These are phyloP conservation scores for Proteromonas lacertae DNA, from an alignment of 352 stramenopile species.

Conservation along the genomic window DNA sequence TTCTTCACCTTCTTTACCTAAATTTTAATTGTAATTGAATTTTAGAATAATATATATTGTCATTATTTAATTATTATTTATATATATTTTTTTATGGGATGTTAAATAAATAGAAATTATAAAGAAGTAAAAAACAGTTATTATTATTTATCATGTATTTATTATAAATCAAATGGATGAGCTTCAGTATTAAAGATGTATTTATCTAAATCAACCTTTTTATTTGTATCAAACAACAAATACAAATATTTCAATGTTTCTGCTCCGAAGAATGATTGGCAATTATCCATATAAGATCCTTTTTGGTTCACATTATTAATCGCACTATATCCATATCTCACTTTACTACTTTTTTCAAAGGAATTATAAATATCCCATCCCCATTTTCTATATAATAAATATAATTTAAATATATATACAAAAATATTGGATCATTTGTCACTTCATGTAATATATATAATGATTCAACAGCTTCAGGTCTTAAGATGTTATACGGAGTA, in stretches of 20 bases:
- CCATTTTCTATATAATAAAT: conserved; percentile 64
- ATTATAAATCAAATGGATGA: too few species aligned
- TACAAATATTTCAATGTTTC: too few species aligned
- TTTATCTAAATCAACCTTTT: conserved; percentile 46
- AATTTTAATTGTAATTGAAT: too few species aligned
- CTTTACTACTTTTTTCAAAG: conserved; percentile 57
- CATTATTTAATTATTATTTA: too few species aligned
- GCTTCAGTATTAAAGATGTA: conserved; percentile 82
- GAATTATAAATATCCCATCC: conserved; percentile 61
- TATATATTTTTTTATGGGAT: too few species aligned
- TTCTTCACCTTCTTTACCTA: too few species aligned
- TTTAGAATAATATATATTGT: too few species aligned
- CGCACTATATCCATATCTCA: conserved; percentile 38
- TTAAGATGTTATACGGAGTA: conserved; percentile 52
- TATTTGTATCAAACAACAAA: conserved; percentile 31
- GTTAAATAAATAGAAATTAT: too few species aligned
- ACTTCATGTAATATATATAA: conserved; percentile 76
- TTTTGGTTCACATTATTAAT: conserved; percentile 20
- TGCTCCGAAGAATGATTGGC: conserved; percentile 96
- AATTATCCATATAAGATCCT: conserved; percentile 28
- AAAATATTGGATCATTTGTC: conserved; percentile 23
- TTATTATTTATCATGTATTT: too few species aligned
- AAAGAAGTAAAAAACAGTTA: too few species aligned
- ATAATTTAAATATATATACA: neutral
- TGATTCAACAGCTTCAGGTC: conserved; percentile 70